These are phyloP conservation scores for Silybum marianum DNA, from an alignment of 129 eudicot species.

Conservation along the genomic window DNA sequence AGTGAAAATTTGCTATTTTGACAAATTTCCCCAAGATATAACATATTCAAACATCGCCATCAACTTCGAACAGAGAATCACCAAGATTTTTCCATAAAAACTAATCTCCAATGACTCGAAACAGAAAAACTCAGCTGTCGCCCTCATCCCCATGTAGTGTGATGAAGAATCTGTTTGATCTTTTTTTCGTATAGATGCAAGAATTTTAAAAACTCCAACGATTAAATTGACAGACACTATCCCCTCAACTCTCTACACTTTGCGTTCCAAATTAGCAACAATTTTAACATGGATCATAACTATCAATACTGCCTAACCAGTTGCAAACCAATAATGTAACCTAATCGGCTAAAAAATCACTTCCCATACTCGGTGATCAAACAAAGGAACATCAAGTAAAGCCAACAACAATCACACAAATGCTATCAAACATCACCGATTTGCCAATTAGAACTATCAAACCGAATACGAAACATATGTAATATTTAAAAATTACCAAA, in stretches of 20 bases:
- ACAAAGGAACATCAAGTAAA: not conserved
- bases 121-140: no score
- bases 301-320: not conserved
- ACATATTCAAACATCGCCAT: no score
- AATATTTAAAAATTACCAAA: not conserved
- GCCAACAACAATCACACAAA: not conserved
- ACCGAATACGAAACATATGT: not conserved
- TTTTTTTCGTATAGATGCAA: constrained; percentile 1
- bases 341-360: not conserved
- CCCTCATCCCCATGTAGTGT: no score
- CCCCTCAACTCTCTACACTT: not conserved
- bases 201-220: not conserved
- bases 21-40: no score
- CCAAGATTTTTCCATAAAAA: no score
- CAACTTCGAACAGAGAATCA: no score
- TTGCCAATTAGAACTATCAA: not conserved
- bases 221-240: not conserved
- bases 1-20: no score
- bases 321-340: not conserved
- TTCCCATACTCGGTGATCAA: not conserved
- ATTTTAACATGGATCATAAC: constrained; percentile 4
- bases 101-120: no score
- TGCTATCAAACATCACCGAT: not conserved
- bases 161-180: no score
- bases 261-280: constrained; percentile 6